Percentiles rank a stretch among this genome's conserved stretches.
phyloP scores from a whole-genome alignment of 495 filamentous ascomycete species.

The Penicillium manginii region DNA sequence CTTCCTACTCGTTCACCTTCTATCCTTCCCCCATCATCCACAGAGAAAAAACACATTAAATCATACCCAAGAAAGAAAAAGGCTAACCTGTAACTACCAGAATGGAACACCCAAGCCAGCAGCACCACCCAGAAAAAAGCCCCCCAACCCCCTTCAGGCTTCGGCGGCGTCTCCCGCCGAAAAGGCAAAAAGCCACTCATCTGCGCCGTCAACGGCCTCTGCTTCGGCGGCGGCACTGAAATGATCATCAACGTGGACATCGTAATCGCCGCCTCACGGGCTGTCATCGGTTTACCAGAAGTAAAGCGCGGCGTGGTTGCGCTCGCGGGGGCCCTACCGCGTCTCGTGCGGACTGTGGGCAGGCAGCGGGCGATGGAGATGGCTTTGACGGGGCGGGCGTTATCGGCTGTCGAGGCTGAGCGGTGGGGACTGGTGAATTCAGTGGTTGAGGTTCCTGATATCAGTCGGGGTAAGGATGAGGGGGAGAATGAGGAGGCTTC shows the following conservation, averaged over 20 bases:
- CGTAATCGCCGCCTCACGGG: slow-evolving; percentile 58
- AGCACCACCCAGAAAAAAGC: slow-evolving; percentile 14
- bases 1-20: too few species aligned
- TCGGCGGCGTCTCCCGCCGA: slow-evolving; percentile 51
- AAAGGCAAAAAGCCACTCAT: slow-evolving; percentile 65
- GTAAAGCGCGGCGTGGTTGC: slow-evolving; percentile 73
- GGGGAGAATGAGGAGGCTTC: slow-evolving; percentile 38
- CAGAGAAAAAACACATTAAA: too few species aligned
- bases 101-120: slow-evolving; percentile 41
- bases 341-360: slow-evolving; percentile 69
- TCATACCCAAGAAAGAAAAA: slow-evolving; percentile 2
- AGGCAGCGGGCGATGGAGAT: slow-evolving; percentile 76
- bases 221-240: slow-evolving; percentile 77
- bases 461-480: slow-evolving; percentile 13
- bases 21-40: too few species aligned
- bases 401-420: slow-evolving; percentile 61
- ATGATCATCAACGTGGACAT: slow-evolving; percentile 75
- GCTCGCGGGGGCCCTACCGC: slow-evolving; percentile 71
- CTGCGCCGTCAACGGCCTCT: slow-evolving; percentile 72
- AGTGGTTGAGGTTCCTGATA: slow-evolving; percentile 53
- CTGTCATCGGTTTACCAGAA: slow-evolving; percentile 70
- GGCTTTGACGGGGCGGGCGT: slow-evolving; percentile 65
- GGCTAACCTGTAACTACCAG: slow-evolving; percentile 23
- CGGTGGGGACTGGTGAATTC: slow-evolving; percentile 72
- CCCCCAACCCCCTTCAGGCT: slow-evolving; percentile 33